phyloP scores from a whole-genome alignment of 23 red algal species.

The Cyanidioschyzon merolae region DNA sequence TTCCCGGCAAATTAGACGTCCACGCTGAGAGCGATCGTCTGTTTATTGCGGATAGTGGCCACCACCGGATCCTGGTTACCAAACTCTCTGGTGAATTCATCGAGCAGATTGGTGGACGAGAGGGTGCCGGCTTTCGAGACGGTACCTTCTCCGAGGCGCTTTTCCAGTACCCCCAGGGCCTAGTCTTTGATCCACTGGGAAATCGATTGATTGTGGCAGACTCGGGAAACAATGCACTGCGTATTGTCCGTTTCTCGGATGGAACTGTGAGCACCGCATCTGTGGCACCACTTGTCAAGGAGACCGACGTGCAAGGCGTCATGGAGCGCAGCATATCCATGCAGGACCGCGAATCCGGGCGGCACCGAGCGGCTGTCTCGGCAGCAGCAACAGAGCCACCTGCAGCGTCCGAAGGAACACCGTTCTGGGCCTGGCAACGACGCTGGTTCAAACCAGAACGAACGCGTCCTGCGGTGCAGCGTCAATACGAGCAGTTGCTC shows the following conservation, averaged over 20 bases:
- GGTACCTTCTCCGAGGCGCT: slow-evolving; percentile 18
- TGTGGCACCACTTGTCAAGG: slow-evolving; percentile 47
- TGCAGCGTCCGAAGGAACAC: too few species aligned
- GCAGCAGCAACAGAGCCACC: too few species aligned
- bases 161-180: slow-evolving; percentile 70
- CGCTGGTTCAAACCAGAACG: background rate
- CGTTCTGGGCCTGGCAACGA: background rate
- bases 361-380: slow-evolving; percentile 30
- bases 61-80: slow-evolving; percentile 57
- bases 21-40: slow-evolving; percentile 19
- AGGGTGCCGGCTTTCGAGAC: slow-evolving; percentile 47
- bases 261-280: slow-evolving; percentile 39
- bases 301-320: background rate
- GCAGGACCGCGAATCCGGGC: slow-evolving; percentile 35
- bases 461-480: background rate
- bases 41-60: slow-evolving; percentile 67
- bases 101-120: slow-evolving; percentile 38
- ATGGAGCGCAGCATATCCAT: slow-evolving; percentile 38
- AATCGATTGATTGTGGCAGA: slow-evolving; percentile 56
- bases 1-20: slow-evolving; percentile 47
- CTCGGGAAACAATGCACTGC: slow-evolving; percentile 67
- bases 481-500: too few species aligned
- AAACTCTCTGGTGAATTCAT: slow-evolving; percentile 27
- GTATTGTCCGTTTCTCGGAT: slow-evolving; percentile 34
- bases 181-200: slow-evolving; percentile 24